Evolutionary conservation across 2,329 filamentous ascomycete genomes (phyloP).

Genomic region (Botrytis byssoidea): DNA sequence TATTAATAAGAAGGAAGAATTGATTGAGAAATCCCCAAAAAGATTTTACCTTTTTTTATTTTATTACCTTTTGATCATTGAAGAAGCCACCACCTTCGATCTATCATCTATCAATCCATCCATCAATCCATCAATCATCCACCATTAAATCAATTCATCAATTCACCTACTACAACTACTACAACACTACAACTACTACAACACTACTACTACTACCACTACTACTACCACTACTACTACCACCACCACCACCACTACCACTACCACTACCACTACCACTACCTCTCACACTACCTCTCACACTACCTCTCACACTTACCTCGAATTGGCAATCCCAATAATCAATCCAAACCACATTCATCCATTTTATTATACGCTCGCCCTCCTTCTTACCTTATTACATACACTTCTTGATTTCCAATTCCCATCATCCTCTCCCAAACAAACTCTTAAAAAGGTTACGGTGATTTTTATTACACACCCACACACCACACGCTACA

Average conservation of each 20-base stretch:
- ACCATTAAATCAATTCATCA: not conserved
- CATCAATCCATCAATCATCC: slow-evolving; percentile 10
- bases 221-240: too few species aligned
- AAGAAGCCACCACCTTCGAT: not conserved
- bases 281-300: not conserved
- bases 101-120: too few species aligned
- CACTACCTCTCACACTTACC: not conserved
- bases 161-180: not conserved
- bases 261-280: too few species aligned
- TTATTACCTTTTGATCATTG: not conserved
- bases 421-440: not conserved
- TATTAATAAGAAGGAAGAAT: not conserved
- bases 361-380: not conserved
- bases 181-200: not conserved
- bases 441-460: not conserved
- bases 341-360: not conserved
- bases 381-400: not conserved
- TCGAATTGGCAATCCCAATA: not conserved
- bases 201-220: not conserved
- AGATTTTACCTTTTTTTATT: not conserved
- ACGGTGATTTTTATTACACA: not conserved
- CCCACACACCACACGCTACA: not conserved
- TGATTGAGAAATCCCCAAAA: not conserved
- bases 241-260: too few species aligned
- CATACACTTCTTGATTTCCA: not conserved